A percentile compares a stretch with the other conserved stretches of the same genome.
Conservation (phyloP, 1,284 basidiomycete genomes). For the Serendipita sp. region DNA sequence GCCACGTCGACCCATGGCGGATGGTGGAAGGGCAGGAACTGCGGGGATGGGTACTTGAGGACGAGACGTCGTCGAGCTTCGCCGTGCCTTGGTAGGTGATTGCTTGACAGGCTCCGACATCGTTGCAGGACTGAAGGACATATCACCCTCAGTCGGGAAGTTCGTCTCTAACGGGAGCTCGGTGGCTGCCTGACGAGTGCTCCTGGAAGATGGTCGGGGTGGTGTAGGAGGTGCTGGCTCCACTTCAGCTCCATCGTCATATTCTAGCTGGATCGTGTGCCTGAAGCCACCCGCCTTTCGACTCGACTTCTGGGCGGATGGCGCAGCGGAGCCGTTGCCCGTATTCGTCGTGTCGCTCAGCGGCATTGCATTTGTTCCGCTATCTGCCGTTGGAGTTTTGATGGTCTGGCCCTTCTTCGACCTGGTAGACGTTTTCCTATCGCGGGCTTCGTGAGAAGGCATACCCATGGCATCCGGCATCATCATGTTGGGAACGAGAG, state of each 20-base stretch:
- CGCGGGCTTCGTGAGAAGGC: neutral
- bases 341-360: conserved; percentile 3
- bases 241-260: conserved; percentile 32
- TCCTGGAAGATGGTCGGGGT: conserved; percentile 1
- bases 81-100: neutral
- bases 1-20: neutral
- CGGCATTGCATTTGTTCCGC: neutral
- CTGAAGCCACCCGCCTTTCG: conserved; percentile 34
- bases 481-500: neutral
- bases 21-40: conserved; percentile 9
- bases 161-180: neutral
- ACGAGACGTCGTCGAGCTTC: neutral
- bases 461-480: neutral
- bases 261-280: conserved; percentile 89
- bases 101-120: neutral
- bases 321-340: neutral
- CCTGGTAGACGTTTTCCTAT: conserved; percentile 11
- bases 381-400: neutral
- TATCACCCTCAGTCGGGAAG: neutral
- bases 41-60: conserved; percentile 4
- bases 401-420: neutral
- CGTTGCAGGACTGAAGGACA: neutral
- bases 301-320: conserved; percentile 7
- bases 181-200: neutral
- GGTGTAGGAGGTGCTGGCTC: conserved; percentile 8